Conservation (phyloP, 2,329 filamentous ascomycete species). For the Fusarium ramigenum region DNA sequence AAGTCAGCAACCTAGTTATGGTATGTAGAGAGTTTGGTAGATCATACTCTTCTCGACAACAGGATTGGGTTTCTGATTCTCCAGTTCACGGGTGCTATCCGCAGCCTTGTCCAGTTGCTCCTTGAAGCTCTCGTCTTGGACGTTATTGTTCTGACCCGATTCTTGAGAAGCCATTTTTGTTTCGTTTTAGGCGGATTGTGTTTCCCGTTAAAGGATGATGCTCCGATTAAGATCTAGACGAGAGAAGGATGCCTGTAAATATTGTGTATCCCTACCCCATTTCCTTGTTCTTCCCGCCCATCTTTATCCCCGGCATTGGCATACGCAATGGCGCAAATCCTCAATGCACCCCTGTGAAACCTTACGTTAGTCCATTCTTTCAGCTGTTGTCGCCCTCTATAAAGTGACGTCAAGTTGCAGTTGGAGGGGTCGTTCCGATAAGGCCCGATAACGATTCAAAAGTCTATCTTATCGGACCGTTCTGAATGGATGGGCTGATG, state of each 20-base stretch:
- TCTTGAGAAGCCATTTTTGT: slow-evolving; percentile 30
- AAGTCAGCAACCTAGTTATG: slow-evolving; percentile 12
- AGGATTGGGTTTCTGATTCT: slow-evolving; percentile 45
- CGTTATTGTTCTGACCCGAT: slow-evolving; percentile 4
- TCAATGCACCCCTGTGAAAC: slow-evolving; percentile 25
- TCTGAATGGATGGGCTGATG: slow-evolving; percentile 36
- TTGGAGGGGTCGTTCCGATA: slow-evolving; percentile 29
- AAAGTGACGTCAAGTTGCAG: slow-evolving; percentile 38
- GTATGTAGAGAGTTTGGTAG: background rate
- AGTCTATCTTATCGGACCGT: slow-evolving; percentile 38
- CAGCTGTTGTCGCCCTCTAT: background rate
- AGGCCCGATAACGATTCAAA: slow-evolving; percentile 35
- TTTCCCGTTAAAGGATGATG: slow-evolving; percentile 15
- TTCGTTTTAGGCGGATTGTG: background rate
- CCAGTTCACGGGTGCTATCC: slow-evolving; percentile 44
- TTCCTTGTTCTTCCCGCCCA: slow-evolving; percentile 29
- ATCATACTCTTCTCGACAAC: slow-evolving; percentile 56
- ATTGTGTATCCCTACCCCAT: slow-evolving; percentile 1
- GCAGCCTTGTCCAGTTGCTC: slow-evolving; percentile 56
- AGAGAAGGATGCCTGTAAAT: background rate
- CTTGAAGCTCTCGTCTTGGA: slow-evolving; percentile 51
- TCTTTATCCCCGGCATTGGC: slow-evolving; percentile 23
- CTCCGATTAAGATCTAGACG: background rate
- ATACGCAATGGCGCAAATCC: slow-evolving; percentile 38
- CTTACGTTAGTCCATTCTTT: slow-evolving; percentile 4